Base-by-base conservation (phyloP, 2,329 filamentous ascomycete genomes). In the Chrysoporthe cubensis region DNA sequence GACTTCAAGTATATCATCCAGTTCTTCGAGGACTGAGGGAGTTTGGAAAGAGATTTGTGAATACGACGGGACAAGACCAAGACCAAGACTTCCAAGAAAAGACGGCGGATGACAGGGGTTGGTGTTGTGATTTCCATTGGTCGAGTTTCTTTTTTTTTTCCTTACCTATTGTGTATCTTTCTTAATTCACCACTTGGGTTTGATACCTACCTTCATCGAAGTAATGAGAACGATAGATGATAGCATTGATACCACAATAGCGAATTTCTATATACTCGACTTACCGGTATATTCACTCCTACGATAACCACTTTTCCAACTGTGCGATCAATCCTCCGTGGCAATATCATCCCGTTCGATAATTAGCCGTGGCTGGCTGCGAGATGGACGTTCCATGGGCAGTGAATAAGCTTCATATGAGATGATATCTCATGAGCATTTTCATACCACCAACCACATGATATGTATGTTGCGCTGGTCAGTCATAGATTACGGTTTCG, bases 1-100 rank as follows among this genome's bases (percentile, higher is more conserved):
- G 94, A 94, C 56, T 88, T 94, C 70, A 88, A 91, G 77, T 93
- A 94, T n/a, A 88, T 97, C 72, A 85, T 97, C 81, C 91, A 90
- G 76, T 97, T 97, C 82, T 96, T 97, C 78, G 91, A 95, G 79
- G 92, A 92, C 14, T 70, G 54, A 65, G 62, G 8, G 44, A 26
- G 26, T 26, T 26, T 26, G 21, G 21, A 18, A 56, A 13, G 32
- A 4, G n/a, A 3, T 56, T 13, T 34, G 57, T 13, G 4, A 8
- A 48, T 2, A 2, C 13, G 16, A 32, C 26, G 32, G 7, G 52
- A 3, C 2, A 57, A n/a, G 8, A 16, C 18, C 16, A 32, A 32
- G 26, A 54, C n/a, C 50, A 57, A 40, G 32, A 56, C 16, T 13
- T 13, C 13, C 44, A 6, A 16, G 18, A n/a, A n/a, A 5, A 13